A percentile compares a stretch with the other conserved stretches of the same genome.
These are phyloP conservation scores for Trapa incisa DNA, from an alignment of 345 rosid genomes.

Conservation along the genomic window DNA sequence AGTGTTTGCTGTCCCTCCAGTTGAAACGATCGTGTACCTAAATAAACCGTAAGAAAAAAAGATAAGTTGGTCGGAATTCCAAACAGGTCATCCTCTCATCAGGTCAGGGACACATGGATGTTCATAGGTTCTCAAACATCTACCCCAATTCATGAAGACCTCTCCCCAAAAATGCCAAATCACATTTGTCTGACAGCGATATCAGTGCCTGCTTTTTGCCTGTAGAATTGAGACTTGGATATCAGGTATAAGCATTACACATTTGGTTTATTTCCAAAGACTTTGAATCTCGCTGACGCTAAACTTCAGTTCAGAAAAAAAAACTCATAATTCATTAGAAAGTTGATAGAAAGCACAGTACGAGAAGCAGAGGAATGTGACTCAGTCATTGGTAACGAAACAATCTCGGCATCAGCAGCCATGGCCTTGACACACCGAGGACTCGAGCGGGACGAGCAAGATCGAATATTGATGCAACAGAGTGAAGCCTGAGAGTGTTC, in stretches of 20 bases:
- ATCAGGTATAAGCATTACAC: background rate
- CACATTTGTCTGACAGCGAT: constrained; percentile 77
- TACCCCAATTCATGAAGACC: constrained; percentile 77
- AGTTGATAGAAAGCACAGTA: background rate
- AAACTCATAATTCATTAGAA: background rate
- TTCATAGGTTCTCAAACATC: background rate
- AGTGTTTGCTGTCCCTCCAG: constrained; percentile 90
- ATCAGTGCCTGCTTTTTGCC: constrained; percentile 68
- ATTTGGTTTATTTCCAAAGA: background rate
- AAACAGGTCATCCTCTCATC: background rate
- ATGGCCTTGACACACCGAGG: constrained; percentile 4
- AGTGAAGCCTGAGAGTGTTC: background rate
- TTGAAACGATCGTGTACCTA: constrained; percentile 82
- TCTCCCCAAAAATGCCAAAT: constrained; percentile 50
- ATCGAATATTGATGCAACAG: background rate
- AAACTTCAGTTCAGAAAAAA: background rate
- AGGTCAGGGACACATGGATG: background rate
- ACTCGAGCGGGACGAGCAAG: background rate
- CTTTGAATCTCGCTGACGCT: background rate
- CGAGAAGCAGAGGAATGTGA: constrained; percentile 6
- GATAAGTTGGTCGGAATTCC: background rate
- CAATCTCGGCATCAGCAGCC: constrained; percentile 8
- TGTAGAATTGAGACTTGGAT: constrained; percentile 11
- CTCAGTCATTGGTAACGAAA: background rate
- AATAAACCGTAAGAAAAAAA: background rate